These are phyloP conservation scores for Mycena haematopus DNA, from an alignment of 768 basidiomycete genomes.

Conservation along the genomic window DNA sequence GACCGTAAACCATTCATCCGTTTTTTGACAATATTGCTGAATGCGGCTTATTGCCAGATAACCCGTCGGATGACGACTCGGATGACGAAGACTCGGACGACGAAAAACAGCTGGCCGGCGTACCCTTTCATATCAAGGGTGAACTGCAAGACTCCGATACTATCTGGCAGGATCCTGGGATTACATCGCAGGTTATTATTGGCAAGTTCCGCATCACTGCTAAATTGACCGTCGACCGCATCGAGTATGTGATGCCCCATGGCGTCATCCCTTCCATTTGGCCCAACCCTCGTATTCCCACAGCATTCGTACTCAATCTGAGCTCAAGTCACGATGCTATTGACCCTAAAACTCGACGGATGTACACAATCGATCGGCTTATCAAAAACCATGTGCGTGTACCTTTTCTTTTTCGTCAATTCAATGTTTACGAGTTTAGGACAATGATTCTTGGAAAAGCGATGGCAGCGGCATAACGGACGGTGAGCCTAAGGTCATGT, in stretches of 20 bases:
- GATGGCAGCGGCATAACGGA: background rate
- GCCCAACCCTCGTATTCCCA: background rate
- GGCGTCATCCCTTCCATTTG: background rate
- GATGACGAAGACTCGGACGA: no score
- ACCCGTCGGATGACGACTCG: no score
- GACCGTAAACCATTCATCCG: no score
- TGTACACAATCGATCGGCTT: background rate
- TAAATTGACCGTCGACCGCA: background rate
- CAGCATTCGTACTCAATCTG: background rate
- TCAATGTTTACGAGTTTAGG: background rate
- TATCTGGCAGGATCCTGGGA: conserved; percentile 3
- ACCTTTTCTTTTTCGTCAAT: background rate
- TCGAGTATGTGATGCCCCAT: background rate
- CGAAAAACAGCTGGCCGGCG: no score
- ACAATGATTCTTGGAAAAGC: conserved; percentile 15
- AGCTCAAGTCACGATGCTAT: no score
- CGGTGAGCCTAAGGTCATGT: background rate
- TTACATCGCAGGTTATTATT: background rate
- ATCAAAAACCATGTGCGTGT: background rate
- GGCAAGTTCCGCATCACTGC: background rate
- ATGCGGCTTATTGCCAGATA: no score
- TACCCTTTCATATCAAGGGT: no score
- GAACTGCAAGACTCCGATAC: conserved; percentile 5
- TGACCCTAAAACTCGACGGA: background rate
- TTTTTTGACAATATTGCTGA: no score